Evolutionary conservation across 345 rosid genomes (phyloP).

Genomic region (Cochlearia excelsa): DNA sequence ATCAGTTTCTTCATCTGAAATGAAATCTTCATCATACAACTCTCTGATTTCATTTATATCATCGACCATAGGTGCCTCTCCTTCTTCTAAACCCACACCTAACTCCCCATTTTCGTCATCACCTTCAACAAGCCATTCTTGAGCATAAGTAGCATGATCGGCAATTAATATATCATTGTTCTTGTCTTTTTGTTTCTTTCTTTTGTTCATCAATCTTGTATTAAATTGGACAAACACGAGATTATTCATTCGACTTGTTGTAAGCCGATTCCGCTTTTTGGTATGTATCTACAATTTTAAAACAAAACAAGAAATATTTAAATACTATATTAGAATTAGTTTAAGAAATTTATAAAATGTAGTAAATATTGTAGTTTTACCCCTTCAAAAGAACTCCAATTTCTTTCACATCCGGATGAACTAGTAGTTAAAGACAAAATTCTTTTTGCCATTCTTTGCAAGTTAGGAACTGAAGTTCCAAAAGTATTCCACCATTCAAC

Average conservation of each 20-base stretch:
- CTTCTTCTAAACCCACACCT: too few species aligned
- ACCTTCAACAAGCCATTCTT: background rate
- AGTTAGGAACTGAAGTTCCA: background rate
- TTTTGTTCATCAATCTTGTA: background rate
- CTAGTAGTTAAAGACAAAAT: constrained; percentile 12
- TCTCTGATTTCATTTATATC: too few species aligned
- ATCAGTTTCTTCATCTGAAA: too few species aligned
- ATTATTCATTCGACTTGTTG: background rate
- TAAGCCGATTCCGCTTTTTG: background rate
- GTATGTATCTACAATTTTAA: constrained; percentile 6
- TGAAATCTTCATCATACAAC: too few species aligned
- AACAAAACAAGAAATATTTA: too few species aligned
- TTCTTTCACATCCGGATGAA: background rate
- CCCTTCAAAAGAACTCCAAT: background rate
- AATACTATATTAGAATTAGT: background rate
- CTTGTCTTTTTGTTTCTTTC: background rate
- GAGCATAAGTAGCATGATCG: background rate
- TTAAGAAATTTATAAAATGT: too few species aligned
- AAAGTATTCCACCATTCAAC: constrained; percentile 19
- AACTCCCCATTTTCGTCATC: background rate
- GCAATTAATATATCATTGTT: background rate
- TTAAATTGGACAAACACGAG: constrained; percentile 14
- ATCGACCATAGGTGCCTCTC: too few species aligned
- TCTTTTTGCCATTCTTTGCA: background rate
- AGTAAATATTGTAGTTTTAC: background rate